Evolutionary conservation across 2,329 filamentous ascomycete species (phyloP), one percentile per base, ranked within the genome.

Genomic region (Verticillium tricorpus): DNA sequence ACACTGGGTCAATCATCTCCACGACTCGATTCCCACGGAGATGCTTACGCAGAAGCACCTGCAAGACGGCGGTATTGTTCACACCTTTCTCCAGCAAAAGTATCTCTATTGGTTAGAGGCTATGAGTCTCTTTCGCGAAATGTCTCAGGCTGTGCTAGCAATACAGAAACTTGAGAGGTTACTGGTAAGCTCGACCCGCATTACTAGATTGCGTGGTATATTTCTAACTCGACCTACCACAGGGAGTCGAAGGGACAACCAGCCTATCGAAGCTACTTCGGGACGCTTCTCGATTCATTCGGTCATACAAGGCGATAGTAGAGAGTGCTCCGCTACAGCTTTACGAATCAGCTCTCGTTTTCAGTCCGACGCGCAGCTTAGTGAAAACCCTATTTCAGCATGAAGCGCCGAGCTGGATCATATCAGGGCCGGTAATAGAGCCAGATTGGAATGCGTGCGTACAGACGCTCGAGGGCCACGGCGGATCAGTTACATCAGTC

Each of bases 101-200:
- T 71, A 72, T 57, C 70, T 81, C 1, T 71, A 80, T 59, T 81
- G 76, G 78, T 67, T 82, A 2, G 78, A 82, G 61, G 73, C 75
- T 35, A 69, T 80, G 2, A 75, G 75, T 56, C 69, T 78, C 5
- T 62, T 76, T 17, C 56, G 60, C 11, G 63, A 66, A 40, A 64
- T 72, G 7, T 63, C 65, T 8, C 56, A 67, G 61, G 74, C 67
- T 1, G 57, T 73, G 3, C 22, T 64, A 11, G 61, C 67, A 11
- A 63, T 74, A 17, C 3, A 11, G 9, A 65, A 35, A 19, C 67
- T 74, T 14, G 56, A 62, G 31, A 52, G 25, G 25, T 25, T 25
- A 25, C 25, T 25, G 3, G 25, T 25, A 25, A 25, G 25, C 25
- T 25, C 25, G 25, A 25, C 5, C 5, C 2, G 25, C 25, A 25